Evolutionary conservation across 2,329 filamentous ascomycete species (phyloP).

Genomic region (Tolypocladium ovalisporum): DNA sequence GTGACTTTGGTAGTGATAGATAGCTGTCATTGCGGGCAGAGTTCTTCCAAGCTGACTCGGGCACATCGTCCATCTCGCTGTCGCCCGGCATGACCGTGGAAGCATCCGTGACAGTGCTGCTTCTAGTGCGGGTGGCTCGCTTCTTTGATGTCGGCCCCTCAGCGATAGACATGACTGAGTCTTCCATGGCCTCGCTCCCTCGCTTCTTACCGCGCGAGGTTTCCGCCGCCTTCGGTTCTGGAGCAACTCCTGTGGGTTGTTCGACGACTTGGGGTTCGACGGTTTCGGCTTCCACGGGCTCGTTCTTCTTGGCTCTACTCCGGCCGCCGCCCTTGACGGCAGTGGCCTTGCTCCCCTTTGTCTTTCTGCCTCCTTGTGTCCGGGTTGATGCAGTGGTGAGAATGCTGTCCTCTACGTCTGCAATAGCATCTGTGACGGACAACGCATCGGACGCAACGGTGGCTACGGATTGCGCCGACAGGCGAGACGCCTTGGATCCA

Average conservation of each 20-base stretch:
- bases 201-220: constrained; percentile 49
- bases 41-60: constrained; percentile 11
- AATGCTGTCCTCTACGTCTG: constrained; percentile 46
- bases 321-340: constrained; percentile 27
- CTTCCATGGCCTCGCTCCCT: constrained; percentile 46
- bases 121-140: constrained; percentile 39
- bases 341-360: constrained; percentile 43
- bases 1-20: constrained; percentile 28
- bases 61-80: constrained; percentile 26
- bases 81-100: constrained; percentile 29
- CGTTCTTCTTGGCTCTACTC: constrained; percentile 39
- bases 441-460: constrained; percentile 38
- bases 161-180: constrained; percentile 27
- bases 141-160: constrained; percentile 48
- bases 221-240: constrained; percentile 24
- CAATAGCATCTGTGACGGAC: constrained; percentile 35
- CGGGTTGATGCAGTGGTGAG: constrained; percentile 48
- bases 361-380: constrained; percentile 48
- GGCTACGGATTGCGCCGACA: constrained; percentile 46
- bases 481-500: constrained; percentile 59
- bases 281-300: constrained; percentile 13
- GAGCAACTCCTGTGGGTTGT: constrained; percentile 10
- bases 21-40: constrained; percentile 26
- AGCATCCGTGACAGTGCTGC: constrained; percentile 31
- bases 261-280: constrained; percentile 6